Evolutionary conservation across 495 filamentous ascomycete genomes (phyloP).

Genomic region (Usnea hakonensis): DNA sequence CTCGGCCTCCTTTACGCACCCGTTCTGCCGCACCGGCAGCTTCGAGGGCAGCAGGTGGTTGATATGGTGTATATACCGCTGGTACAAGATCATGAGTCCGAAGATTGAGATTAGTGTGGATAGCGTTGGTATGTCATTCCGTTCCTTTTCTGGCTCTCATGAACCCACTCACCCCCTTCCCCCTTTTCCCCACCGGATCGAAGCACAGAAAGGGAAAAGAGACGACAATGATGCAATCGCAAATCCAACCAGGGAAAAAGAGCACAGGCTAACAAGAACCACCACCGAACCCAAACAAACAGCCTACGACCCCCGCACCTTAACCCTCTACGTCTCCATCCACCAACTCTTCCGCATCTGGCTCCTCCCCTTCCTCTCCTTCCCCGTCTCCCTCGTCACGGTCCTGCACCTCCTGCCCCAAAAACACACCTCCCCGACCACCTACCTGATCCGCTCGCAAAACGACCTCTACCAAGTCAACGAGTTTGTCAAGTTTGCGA

Average conservation of each 20-base stretch:
- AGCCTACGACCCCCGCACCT: slow-evolving; percentile 61
- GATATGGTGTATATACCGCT: slow-evolving; percentile 65
- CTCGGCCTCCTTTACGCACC: slow-evolving; percentile 66
- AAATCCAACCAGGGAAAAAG: too few species aligned
- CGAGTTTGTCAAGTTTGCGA: slow-evolving; percentile 64
- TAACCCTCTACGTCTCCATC: slow-evolving; percentile 61
- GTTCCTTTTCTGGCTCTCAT: neutral
- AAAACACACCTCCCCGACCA: neutral
- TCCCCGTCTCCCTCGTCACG: slow-evolving; percentile 61
- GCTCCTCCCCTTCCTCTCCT: slow-evolving; percentile 57
- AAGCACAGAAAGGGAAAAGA: too few species aligned
- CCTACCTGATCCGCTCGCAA: slow-evolving; percentile 64
- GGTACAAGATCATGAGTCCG: slow-evolving; percentile 80
- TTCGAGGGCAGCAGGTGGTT: slow-evolving; percentile 49
- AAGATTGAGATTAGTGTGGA: slow-evolving; percentile 61
- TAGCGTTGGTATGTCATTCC: slow-evolving; percentile 52
- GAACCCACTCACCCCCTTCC: too few species aligned
- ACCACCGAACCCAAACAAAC: too few species aligned
- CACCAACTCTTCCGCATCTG: slow-evolving; percentile 68
- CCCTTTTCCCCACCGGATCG: too few species aligned
- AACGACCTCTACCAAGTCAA: slow-evolving; percentile 78
- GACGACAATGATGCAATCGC: too few species aligned
- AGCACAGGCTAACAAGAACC: too few species aligned
- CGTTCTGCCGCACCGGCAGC: slow-evolving; percentile 66
- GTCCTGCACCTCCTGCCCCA: slow-evolving; percentile 50